Base-by-base conservation (phyloP, 108 stramenopile genomes). In the Skeletonema tropicum region DNA sequence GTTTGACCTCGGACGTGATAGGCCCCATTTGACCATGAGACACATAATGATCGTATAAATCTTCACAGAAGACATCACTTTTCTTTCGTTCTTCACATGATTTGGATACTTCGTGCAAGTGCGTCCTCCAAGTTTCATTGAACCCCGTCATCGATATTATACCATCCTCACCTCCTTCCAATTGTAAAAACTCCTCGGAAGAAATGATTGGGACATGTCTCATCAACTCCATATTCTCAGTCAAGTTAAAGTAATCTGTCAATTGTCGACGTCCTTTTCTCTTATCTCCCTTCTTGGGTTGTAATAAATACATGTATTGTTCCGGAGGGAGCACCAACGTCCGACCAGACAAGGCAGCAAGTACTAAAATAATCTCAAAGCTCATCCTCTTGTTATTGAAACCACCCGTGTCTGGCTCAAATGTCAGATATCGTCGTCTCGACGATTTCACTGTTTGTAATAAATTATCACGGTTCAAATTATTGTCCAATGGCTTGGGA, bases 381-480 rank as follows among this genome's bases (percentile, higher is more conserved):
- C 70, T 83, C 93, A 98, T 97, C 42, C 97, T 93, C 48, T 96
- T 88, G 86, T 97, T 97, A 81, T 97, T 97, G 71, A 83, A 97
- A 4, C 97, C 97, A n/a, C 95, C 96, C 29, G 79, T 78, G 72
- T 96, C 92, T 11, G 90, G 87, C 81, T 42, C 66, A 17, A 52
- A 68, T 7, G 67, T n/a, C 7, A 57, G 17, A 52, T 35, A 61
- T 61, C 60, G n/a, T 61, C 32, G 26, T 61, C 57, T 39, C 11
- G 69, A 57, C 21, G 36, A 41, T 33, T 70, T 59, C 15, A 70
- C 38, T 42, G 65, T 66, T 39, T 71, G 36, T 46, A 33, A 32
- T 61, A 61, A 35, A 32, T 61, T 25, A 17, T 61, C 15, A 15
- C 8, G 23, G 58, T 10, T n/a, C 17, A 66, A 39, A 39, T 42